Evolutionary conservation across 805 yeast genomes (phyloP), one percentile per base, ranked within the genome.

Genomic region (Monosporozyma solicola): DNA sequence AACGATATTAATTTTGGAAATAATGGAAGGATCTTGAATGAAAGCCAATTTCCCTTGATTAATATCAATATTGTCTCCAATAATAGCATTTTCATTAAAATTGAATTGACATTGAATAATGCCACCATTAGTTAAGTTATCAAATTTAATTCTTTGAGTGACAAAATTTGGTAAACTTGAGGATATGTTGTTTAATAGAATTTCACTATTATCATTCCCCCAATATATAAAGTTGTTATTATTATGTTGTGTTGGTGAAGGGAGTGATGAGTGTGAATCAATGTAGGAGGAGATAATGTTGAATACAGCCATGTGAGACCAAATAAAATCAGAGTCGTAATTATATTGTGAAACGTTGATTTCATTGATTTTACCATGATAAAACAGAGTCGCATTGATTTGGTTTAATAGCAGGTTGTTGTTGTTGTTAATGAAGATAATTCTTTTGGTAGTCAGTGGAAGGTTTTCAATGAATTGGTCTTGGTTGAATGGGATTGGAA

Each of bases 401-500:
- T 87, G 95, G 41, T 84, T 73, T 68, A 79, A 85, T 62, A 91
- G 76, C 27, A 64, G 62, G 43, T 65, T 50, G 31, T 67, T 67
- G 39, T 64, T 66, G 46, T 70, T 41, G 57, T 27, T 27, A 27
- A 91, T 72, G 32, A 89, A 87, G 48, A 86, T 82, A 52, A 91
- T 70, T 54, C 77, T 76, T 58, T 77, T 75, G 22, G 84, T 71
- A 3, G 85, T 66, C 3, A 67, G 56, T 31, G 96, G 92, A 50
- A 91, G 72, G 10, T 76, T 64, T 3, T 72, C 64, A 50, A 80
- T 71, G 65, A 90, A 89, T 59, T 78, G 78, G 33, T 73, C 74
- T 35, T 79, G 74, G 60, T 84, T 80, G 70, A 90, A 89, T 11
- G 97, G 97, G 51, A 84, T 72, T 52, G 95, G 92, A 46, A 87